Evolutionary conservation across 805 yeast species (phyloP).

Genomic region (Yarrowia keelungensis): DNA sequence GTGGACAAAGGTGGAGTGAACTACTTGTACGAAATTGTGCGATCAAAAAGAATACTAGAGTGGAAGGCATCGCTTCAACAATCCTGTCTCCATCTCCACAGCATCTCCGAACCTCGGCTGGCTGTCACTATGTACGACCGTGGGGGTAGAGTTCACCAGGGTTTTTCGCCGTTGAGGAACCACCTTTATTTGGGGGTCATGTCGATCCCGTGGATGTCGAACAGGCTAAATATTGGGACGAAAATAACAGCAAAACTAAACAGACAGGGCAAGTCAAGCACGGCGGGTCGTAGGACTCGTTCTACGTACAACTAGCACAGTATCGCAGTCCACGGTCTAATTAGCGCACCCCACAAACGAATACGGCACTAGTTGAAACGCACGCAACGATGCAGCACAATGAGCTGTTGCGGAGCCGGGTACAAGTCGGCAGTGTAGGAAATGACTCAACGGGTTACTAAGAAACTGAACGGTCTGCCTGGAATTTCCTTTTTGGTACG

Average conservation of each 20-base stretch:
- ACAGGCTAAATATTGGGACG: no score
- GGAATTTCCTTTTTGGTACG: neutral
- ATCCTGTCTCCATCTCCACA: neutral
- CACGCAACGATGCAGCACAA: no score
- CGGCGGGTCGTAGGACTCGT: neutral
- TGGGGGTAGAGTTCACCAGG: constrained; percentile 18
- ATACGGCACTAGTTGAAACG: neutral
- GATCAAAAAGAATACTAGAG: no score
- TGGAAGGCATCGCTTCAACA: no score
- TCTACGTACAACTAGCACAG: no score
- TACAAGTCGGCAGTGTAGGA: neutral
- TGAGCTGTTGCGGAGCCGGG: no score
- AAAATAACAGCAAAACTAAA: no score
- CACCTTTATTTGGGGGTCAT: constrained; percentile 12
- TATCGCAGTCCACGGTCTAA: no score
- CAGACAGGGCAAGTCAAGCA: neutral
- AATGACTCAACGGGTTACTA: no score
- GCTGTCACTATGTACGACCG: neutral
- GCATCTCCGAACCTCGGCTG: neutral
- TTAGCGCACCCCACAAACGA: neutral
- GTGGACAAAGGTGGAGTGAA: no score
- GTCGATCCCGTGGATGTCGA: constrained; percentile 8
- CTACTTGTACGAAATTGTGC: no score
- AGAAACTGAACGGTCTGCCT: no score
- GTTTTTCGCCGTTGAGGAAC: neutral